phyloP scores from a whole-genome alignment of 805 yeast genomes.

The Candida glaebosa region DNA sequence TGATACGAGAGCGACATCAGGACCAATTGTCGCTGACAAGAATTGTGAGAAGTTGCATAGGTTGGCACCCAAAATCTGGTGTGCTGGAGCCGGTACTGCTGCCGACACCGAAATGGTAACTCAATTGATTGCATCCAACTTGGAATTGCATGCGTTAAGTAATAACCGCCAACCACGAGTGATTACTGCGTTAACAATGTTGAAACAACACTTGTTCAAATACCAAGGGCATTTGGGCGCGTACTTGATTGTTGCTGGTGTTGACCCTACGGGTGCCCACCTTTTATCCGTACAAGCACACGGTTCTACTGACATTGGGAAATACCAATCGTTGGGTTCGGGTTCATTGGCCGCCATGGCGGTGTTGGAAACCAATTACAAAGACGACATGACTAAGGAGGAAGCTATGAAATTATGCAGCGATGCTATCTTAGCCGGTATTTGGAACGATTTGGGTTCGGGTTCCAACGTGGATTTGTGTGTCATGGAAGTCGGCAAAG shows the following conservation, averaged over 20 bases:
- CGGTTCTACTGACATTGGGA: slow-evolving; percentile 96
- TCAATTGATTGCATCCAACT: slow-evolving; percentile 82
- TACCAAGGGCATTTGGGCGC: slow-evolving; percentile 98
- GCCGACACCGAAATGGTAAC: slow-evolving; percentile 99
- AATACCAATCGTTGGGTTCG: slow-evolving; percentile 88
- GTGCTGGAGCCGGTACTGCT: slow-evolving; percentile 99
- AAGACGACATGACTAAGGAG: slow-evolving; percentile 69
- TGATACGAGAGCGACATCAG: slow-evolving; percentile 97
- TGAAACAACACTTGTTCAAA: slow-evolving; percentile 93
- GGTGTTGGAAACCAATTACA: slow-evolving; percentile 87
- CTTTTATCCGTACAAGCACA: slow-evolving; percentile 93
- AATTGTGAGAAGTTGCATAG: slow-evolving; percentile 94
- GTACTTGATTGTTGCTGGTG: slow-evolving; percentile 96
- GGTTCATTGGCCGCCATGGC: slow-evolving; percentile 99
- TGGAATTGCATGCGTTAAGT: slow-evolving; percentile 84
- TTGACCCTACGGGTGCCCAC: slow-evolving; percentile 94
- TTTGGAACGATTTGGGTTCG: slow-evolving; percentile 98
- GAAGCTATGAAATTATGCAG: slow-evolving; percentile 91
- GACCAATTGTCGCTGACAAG: slow-evolving; percentile 95
- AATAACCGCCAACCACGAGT: slow-evolving; percentile 89
- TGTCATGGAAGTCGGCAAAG: slow-evolving; percentile 91
- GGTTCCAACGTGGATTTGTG: slow-evolving; percentile 98
- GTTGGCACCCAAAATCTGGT: slow-evolving; percentile 89
- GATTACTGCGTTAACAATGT: slow-evolving; percentile 84
- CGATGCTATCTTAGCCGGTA: slow-evolving; percentile 95